phyloP scores from a whole-genome alignment of 805 yeast genomes.

The Kodamaea nitidulidarum region DNA sequence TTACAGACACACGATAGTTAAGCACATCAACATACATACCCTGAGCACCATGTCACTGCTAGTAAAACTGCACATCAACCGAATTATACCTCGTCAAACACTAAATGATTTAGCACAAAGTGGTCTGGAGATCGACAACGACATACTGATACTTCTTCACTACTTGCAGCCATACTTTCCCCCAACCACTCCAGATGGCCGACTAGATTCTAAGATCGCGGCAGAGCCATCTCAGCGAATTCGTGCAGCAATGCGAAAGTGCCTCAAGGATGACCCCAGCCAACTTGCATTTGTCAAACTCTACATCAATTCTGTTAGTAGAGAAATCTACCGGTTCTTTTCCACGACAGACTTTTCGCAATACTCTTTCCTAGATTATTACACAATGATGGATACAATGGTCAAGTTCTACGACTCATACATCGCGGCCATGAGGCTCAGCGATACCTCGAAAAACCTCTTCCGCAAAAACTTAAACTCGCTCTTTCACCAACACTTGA shows the following conservation, averaged over 20 bases:
- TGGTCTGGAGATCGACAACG: conserved; percentile 30
- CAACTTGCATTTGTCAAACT: conserved; percentile 33
- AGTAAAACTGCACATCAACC: conserved; percentile 3
- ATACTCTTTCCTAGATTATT: conserved; percentile 12
- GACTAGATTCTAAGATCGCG: not conserved
- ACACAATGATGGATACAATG: conserved; percentile 17
- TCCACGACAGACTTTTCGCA: conserved; percentile 3
- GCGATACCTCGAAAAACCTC: conserved; percentile 16
- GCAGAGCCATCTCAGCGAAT: conserved; percentile 32
- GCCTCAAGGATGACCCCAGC: conserved; percentile 29
- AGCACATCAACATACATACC: no score
- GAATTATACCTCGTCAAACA: conserved; percentile 10
- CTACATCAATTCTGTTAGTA: conserved; percentile 29
- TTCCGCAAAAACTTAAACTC: conserved; percentile 29
- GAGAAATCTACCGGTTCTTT: conserved; percentile 16
- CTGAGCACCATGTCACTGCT: not conserved
- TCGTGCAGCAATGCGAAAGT: conserved; percentile 33
- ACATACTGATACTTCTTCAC: conserved; percentile 27
- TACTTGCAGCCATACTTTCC: conserved; percentile 33
- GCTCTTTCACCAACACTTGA: conserved; percentile 17
- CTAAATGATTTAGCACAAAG: conserved; percentile 10
- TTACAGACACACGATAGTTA: no score
- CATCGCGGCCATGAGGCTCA: conserved; percentile 21
- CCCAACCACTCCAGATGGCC: not conserved
- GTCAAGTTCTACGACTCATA: conserved; percentile 22